Base-by-base conservation (phyloP, 2,329 filamentous ascomycete species). In the Fusarium coicis region DNA sequence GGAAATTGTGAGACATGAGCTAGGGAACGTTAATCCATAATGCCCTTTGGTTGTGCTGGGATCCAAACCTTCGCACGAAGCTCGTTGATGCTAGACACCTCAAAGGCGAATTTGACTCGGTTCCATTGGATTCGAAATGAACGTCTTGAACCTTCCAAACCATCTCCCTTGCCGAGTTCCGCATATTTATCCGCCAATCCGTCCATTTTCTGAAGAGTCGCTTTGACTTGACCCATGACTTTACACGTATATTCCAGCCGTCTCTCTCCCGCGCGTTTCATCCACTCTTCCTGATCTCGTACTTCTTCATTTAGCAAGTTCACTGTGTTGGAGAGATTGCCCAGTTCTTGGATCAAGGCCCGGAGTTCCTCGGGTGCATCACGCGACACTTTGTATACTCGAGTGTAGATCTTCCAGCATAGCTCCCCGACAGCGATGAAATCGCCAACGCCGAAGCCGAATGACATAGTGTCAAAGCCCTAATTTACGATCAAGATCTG, bases 291-390 rank as follows among this genome's bases (percentile, higher is more conserved):
- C 0, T 0, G 3, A 1, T 49, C 46, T 16, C 3, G 2, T 0
- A 49, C 0, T 14, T 49, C 46, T 2, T 32, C 21, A 0, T 32
- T 49, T 3, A 49, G 28, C 2, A 32, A 2, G 5, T 18, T 18
- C 1, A 49, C 7, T 1, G 46, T 49, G 1, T 49, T 49, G 0
- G 21, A n/a, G 0, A 49, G 14, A 14, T n/a, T 49, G 0, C 28
- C 28, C 0, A 49, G 5, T 0, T 49, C 46, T 18, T 32, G 28
- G 1, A 18, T 49, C 4, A 49, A 7, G 1, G 28, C 7, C 0
- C 7, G 28, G 1, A 49, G 28, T 21, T 32, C 46, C 5, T 32
- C 46, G 0, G 46, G 28, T n/a, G 28, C 46, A 0, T 32, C 15
- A 0, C 46, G 46, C 1, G 46, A 32, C 10, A 32, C 46, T 1